A percentile compares a stretch with the other conserved stretches of the same genome.
phyloP scores from a whole-genome alignment of 2,329 filamentous ascomycete species.

The Parastagonospora avenae region DNA sequence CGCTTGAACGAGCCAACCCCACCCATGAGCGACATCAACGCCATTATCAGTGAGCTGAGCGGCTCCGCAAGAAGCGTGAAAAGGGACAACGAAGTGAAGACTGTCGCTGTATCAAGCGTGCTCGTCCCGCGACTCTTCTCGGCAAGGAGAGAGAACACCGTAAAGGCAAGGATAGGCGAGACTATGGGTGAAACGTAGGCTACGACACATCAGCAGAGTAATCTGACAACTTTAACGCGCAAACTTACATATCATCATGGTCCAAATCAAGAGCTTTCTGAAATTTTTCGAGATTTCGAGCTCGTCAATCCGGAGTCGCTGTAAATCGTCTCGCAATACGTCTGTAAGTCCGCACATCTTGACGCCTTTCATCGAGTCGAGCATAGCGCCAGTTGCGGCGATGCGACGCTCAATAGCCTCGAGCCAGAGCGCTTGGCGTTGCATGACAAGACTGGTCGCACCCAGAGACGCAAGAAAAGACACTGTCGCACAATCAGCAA shows the following conservation, averaged over 20 bases:
- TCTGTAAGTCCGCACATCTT: conserved; percentile 52
- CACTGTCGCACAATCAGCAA: conserved; percentile 8
- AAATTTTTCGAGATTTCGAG: conserved; percentile 43
- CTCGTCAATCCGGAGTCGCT: conserved; percentile 40
- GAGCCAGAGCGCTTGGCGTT: conserved; percentile 49
- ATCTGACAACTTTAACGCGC: not conserved
- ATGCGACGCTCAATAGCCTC: conserved; percentile 53
- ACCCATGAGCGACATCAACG: conserved; percentile 51
- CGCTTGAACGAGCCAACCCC: conserved; percentile 54
- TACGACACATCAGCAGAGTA: conserved; percentile 11
- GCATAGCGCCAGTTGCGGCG: conserved; percentile 48
- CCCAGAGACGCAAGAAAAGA: conserved; percentile 33
- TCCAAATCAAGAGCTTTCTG: conserved; percentile 43
- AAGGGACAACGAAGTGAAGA: conserved; percentile 55
- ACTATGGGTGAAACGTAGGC: conserved; percentile 42
- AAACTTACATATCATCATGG: conserved; percentile 41
- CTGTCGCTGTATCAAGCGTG: conserved; percentile 48
- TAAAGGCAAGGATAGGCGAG: conserved; percentile 54
- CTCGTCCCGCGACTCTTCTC: conserved; percentile 37
- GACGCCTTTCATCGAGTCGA: conserved; percentile 54
- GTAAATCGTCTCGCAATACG: conserved; percentile 34
- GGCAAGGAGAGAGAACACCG: conserved; percentile 51
- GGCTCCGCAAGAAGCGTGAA: conserved; percentile 55
- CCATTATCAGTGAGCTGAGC: conserved; percentile 53
- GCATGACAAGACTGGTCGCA: conserved; percentile 37